Base-by-base conservation (phyloP, 2,329 filamentous ascomycete genomes). In the Fusarium napiforme region DNA sequence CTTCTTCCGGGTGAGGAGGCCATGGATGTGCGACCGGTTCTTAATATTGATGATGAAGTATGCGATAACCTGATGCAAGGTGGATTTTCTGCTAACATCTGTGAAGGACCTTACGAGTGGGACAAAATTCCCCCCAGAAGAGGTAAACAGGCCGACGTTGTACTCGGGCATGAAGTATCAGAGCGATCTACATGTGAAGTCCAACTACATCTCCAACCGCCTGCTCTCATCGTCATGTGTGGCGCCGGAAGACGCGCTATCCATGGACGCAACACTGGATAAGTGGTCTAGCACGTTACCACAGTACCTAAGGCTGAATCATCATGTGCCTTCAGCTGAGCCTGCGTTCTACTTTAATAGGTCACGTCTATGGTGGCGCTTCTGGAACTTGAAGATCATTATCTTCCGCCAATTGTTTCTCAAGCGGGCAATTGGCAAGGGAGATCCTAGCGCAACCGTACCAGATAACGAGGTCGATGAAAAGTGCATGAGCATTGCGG, bases 51-150 rank as follows among this genome's bases (percentile, higher is more conserved):
- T 8, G 47, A 52, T 19, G 47, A 34, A n/a, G 47, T 34, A 34
- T 10, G 30, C 2, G 4, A 8, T 15, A 34, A 7, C 4, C 1
- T 18, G n/a, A 7, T 15, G 10, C 2, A 34, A 10, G 4, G 6
- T 23, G 2, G 7, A 34, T 4, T 2, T 14, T 19, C 2, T 19
- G 30, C 30, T 50, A 23, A 50, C 18, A 3, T 7, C 11, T 14
- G n/a, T 2, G 4, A 52, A 52, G 47, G 30, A 52, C n/a, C 47
- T 52, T 7, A 52, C 47, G 3, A 52, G 47, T 11, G 47, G 30
- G 15, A 52, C 30, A 15, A 23, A 52, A 15, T 8, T 34, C 12
- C 5, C 16, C 0, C 47, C 47, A 52, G 21, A 11, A 26, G 47
- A 52, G 16, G 30, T 8, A 7, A 19, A 26, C 12, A 15, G n/a